A percentile compares a stretch with the other conserved stretches of the same genome.
Evolutionary conservation across 805 yeast species (phyloP).

Genomic region (Torulaspora quercuum): DNA sequence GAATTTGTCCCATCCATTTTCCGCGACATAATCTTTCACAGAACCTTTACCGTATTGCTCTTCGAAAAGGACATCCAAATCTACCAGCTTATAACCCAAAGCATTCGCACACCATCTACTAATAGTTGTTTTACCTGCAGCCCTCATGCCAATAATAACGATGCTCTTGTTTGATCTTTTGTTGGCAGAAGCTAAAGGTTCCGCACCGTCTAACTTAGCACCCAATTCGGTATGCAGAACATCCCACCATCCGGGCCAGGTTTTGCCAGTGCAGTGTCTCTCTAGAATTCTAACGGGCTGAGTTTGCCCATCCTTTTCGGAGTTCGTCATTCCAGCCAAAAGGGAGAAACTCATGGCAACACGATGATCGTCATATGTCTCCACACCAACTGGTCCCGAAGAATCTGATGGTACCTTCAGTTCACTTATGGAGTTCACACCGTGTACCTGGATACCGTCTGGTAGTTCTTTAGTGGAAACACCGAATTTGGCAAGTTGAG

Average conservation of each 20-base stretch:
- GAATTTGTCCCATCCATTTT: constrained; percentile 84
- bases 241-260: constrained; percentile 99
- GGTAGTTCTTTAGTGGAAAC: constrained; percentile 79
- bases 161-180: constrained; percentile 42
- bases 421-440: constrained; percentile 47
- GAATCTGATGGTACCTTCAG: constrained; percentile 55
- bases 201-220: constrained; percentile 68
- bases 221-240: constrained; percentile 66
- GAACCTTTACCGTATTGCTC: constrained; percentile 41
- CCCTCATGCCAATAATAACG: constrained; percentile 93
- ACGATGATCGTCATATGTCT: constrained; percentile 91
- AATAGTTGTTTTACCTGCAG: constrained; percentile 90
- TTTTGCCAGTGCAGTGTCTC: constrained; percentile 90
- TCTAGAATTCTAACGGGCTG: constrained; percentile 71
- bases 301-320: constrained; percentile 15
- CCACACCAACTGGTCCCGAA: constrained; percentile 49
- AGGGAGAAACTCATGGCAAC: constrained; percentile 97
- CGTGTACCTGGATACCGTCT: constrained; percentile 88
- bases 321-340: constrained; percentile 64
- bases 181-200: constrained; percentile 37
- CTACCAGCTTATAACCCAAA: constrained; percentile 65
- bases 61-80: constrained; percentile 73
- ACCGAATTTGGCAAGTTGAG: constrained; percentile 85
- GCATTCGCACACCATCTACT: constrained; percentile 73
- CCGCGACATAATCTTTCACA: constrained; percentile 59